phyloP scores from a whole-genome alignment of 768 basidiomycete genomes.

The Rhodotorula babjevae region DNA sequence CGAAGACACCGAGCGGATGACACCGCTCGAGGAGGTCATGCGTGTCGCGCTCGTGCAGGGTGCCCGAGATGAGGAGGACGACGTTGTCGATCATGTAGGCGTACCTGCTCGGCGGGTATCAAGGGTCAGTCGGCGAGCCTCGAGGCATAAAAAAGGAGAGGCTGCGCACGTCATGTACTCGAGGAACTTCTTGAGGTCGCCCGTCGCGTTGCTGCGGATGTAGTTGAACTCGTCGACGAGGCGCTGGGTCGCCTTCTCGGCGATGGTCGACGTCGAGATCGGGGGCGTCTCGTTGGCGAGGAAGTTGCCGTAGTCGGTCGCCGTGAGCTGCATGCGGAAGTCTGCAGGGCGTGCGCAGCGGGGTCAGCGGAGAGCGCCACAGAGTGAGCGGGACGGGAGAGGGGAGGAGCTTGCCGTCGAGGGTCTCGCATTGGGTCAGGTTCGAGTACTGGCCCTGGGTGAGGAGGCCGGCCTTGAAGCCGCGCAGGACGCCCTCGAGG shows the following conservation, averaged over 20 bases:
- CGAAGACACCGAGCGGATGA: slow-evolving; percentile 93
- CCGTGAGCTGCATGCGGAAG: slow-evolving; percentile 86
- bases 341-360: slow-evolving; percentile 53
- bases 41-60: slow-evolving; percentile 92
- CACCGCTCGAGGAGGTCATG: slow-evolving; percentile 93
- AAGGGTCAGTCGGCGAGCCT: neutral
- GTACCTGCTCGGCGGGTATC: slow-evolving; percentile 56
- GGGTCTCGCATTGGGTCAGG: slow-evolving; percentile 90
- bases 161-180: slow-evolving; percentile 98
- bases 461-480: slow-evolving; percentile 89
- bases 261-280: slow-evolving; percentile 78
- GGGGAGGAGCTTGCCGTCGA: slow-evolving; percentile 65
- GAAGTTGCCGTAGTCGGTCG: slow-evolving; percentile 98
- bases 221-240: slow-evolving; percentile 98
- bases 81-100: slow-evolving; percentile 99
- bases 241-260: slow-evolving; percentile 91
- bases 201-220: slow-evolving; percentile 80
- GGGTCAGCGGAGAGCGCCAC: neutral
- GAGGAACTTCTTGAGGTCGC: slow-evolving; percentile 83
- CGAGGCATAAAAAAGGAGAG: too few relatives aligned
- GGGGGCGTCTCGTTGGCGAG: slow-evolving; percentile 92
- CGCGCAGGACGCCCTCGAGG: slow-evolving; percentile 57
- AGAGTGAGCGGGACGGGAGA: too few relatives aligned
- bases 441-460: slow-evolving; percentile 85
- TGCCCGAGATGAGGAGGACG: slow-evolving; percentile 92